Evolutionary conservation across 257 asterid species (phyloP), one percentile per base, ranked within the genome.

Genomic region (Paulownia fortunei): DNA sequence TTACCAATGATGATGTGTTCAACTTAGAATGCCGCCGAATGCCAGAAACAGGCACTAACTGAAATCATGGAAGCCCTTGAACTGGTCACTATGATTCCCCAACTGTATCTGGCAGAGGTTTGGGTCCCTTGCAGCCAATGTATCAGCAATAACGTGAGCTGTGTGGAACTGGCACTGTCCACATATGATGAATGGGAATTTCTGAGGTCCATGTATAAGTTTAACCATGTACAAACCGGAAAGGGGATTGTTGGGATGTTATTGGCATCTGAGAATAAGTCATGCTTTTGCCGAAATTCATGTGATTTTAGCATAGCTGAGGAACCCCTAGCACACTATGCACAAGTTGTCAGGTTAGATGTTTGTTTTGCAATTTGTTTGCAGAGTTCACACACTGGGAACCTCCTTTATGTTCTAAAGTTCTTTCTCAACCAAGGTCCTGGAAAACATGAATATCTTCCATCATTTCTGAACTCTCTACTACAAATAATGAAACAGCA

Each of bases 341-440:
- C 19, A 5, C 64, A 32, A 69, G 23, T 3, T 6, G 16, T 8
- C 0, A 52, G 75, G 24, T n/a, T 37, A 0, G 62, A 54, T 11
- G 41, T 41, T 26, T 54, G 79, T 21, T 79, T 79, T 49, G 78
- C 73, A 7, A 61, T 78, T 16, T 71, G 83, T 27, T 79, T 79
- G 42, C 75, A 54, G 24, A 73, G 74, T 46, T 58, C 74, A 58
- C 42, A 36, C 52, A 72, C 61, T 3, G 61, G 72, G 2, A 8
- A 79, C 46, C 51, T 36, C 21, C 34, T 61, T 2, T 79, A 79
- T 41, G 32, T 72, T 18, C 0, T 71, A 0, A 27, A 79, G 68
- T 71, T 51, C 60, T 79, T 72, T 24, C 78, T 72, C 18, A 0
- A 41, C 67, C 64, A 42, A 65, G 32, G 59, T 1, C 30, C 56